Evolutionary conservation across 208 protist genomes (phyloP).

Genomic region (Strigomonas galati): DNA sequence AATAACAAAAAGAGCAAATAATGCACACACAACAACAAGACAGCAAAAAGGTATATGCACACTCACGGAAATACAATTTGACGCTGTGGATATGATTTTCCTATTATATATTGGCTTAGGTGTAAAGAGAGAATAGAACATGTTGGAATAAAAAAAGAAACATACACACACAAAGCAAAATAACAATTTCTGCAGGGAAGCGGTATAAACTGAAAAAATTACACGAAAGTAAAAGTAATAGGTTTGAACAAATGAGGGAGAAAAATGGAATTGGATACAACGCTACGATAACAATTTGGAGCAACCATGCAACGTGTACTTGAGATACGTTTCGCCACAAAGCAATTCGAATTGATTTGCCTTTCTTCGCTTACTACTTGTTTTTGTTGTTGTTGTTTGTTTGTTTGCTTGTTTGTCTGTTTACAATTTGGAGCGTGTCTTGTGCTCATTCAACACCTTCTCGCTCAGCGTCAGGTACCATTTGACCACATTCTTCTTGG

Average conservation of each 20-base stretch:
- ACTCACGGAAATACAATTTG: neutral
- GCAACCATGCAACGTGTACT: too few relatives aligned
- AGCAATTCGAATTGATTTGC: too few relatives aligned
- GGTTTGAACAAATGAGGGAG: neutral
- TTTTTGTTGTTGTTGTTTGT: constrained; percentile 2
- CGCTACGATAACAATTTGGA: too few relatives aligned
- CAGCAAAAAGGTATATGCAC: neutral
- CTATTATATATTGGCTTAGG: constrained; percentile 7
- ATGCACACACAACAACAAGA: neutral
- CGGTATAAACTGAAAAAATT: neutral
- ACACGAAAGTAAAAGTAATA: constrained; percentile 1
- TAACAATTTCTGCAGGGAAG: neutral
- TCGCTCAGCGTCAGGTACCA: constrained; percentile 69
- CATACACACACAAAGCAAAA: constrained; percentile 3
- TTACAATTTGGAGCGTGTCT: constrained; percentile 39
- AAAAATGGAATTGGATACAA: too few relatives aligned
- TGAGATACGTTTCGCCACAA: too few relatives aligned
- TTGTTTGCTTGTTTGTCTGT: neutral
- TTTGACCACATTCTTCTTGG: constrained; percentile 70
- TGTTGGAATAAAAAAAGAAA: neutral
- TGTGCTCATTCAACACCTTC: constrained; percentile 32
- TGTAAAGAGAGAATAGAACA: neutral
- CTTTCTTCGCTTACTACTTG: neutral
- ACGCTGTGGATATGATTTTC: neutral
- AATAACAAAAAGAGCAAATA: neutral